A percentile compares a stretch with the other conserved stretches of the same genome.
Conservation (phyloP, 2,329 filamentous ascomycete genomes). For the Fusarium xyrophilum region DNA sequence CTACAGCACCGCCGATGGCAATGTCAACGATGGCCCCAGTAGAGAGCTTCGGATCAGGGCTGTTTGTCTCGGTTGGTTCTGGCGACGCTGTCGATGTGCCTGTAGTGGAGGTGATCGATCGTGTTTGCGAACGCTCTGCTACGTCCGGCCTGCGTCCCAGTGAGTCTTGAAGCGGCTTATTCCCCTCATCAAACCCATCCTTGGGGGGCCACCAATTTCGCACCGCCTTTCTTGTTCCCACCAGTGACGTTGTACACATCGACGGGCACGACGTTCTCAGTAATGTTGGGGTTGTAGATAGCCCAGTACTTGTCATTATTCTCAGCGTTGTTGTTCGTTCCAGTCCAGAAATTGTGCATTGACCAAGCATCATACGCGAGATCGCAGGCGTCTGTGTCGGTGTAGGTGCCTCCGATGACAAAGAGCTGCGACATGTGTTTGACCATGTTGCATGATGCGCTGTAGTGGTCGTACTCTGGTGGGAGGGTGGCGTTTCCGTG, state of each 20-base stretch:
- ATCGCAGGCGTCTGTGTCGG: neutral
- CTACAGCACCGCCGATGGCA: neutral
- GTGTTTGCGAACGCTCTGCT: neutral
- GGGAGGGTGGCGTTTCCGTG: neutral
- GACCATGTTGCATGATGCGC: neutral
- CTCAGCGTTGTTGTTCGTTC: neutral
- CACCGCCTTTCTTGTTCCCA: neutral
- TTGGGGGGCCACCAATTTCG: neutral
- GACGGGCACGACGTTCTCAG: neutral
- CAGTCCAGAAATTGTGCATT: conserved; percentile 6
- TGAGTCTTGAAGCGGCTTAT: neutral
- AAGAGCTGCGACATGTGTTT: conserved; percentile 1
- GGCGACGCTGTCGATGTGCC: neutral
- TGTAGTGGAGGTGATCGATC: neutral
- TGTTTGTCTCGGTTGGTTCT: too few species aligned
- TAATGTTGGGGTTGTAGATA: neutral
- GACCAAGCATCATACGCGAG: neutral
- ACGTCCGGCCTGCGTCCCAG: neutral
- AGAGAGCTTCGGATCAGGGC: neutral
- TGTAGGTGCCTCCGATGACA: neutral
- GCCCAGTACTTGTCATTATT: neutral
- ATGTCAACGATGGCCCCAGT: neutral
- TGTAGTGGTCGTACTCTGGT: neutral
- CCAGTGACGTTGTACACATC: neutral
- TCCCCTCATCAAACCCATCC: neutral